phyloP scores from a whole-genome alignment of 2,329 filamentous ascomycete genomes.

The Aspergillus spinulosporus region DNA sequence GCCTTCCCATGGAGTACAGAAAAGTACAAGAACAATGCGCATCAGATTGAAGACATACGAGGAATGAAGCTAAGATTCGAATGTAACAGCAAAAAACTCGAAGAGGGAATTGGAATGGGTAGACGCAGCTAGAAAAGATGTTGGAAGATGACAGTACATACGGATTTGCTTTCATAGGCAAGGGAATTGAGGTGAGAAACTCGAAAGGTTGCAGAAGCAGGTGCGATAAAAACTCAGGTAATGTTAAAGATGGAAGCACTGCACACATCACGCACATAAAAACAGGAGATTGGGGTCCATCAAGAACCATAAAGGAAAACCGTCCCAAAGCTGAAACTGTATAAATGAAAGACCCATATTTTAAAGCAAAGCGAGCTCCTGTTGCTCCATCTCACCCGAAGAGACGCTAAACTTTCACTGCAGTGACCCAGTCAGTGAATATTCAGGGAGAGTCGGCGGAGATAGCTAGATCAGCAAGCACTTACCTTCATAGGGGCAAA shows the following conservation, averaged over 20 bases:
- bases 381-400: constrained; percentile 45
- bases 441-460: neutral
- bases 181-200: constrained; percentile 14
- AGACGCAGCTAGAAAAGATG: constrained; percentile 14
- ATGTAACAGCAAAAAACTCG: constrained; percentile 19
- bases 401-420: constrained; percentile 39
- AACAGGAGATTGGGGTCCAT: constrained; percentile 42
- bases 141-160: constrained; percentile 7
- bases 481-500: constrained; percentile 68
- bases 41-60: constrained; percentile 42
- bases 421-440: constrained; percentile 9
- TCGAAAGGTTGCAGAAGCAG: constrained; percentile 16
- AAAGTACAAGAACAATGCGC: constrained; percentile 27
- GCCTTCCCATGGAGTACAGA: constrained; percentile 45
- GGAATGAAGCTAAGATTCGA: constrained; percentile 32
- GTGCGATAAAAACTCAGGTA: constrained; percentile 35
- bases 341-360: constrained; percentile 43
- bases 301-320: constrained; percentile 45
- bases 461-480: constrained; percentile 13
- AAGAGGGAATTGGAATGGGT: constrained; percentile 10
- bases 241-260: constrained; percentile 43
- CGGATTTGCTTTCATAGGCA: constrained; percentile 12
- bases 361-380: constrained; percentile 46
- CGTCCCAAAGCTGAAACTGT: constrained; percentile 36
- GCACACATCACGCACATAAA: constrained; percentile 42